Evolutionary conservation across 805 yeast genomes (phyloP).

Genomic region (Barnettozyma pratensis): DNA sequence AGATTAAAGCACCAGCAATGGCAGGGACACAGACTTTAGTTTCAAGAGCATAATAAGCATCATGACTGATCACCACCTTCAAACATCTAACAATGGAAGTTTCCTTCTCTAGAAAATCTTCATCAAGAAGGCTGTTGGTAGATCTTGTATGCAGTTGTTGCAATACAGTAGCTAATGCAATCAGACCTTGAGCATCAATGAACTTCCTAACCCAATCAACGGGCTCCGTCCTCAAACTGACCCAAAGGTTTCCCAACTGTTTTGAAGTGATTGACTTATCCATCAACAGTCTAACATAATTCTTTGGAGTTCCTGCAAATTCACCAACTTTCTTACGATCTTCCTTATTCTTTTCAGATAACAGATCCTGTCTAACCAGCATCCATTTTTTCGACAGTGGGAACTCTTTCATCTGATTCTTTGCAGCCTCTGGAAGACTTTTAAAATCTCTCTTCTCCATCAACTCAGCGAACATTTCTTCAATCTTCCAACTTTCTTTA

Average conservation of each 20-base stretch:
- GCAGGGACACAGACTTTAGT: slow-evolving; percentile 49
- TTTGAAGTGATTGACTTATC: slow-evolving; percentile 61
- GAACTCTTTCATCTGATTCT: slow-evolving; percentile 69
- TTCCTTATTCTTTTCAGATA: slow-evolving; percentile 64
- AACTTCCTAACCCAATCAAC: slow-evolving; percentile 76
- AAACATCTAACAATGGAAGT: slow-evolving; percentile 72
- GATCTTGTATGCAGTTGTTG: slow-evolving; percentile 39
- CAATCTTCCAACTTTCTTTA: slow-evolving; percentile 56
- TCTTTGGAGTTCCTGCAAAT: slow-evolving; percentile 48
- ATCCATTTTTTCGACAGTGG: slow-evolving; percentile 84
- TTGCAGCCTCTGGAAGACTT: slow-evolving; percentile 64
- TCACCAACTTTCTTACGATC: slow-evolving; percentile 31
- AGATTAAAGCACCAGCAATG: slow-evolving; percentile 64
- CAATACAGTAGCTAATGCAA: slow-evolving; percentile 64
- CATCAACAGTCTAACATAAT: slow-evolving; percentile 69
- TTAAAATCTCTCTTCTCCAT: slow-evolving; percentile 81
- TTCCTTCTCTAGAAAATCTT: slow-evolving; percentile 61
- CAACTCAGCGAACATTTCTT: slow-evolving; percentile 68
- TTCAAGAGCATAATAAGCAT: slow-evolving; percentile 50
- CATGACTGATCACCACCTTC: slow-evolving; percentile 63
- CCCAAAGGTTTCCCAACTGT: slow-evolving; percentile 82
- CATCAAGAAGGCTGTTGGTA: slow-evolving; percentile 26
- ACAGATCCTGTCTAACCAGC: slow-evolving; percentile 80
- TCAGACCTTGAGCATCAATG: slow-evolving; percentile 75
- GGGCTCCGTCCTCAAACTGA: slow-evolving; percentile 87